A percentile compares a stretch with the other conserved stretches of the same genome.
phyloP scores from a whole-genome alignment of 2,329 filamentous ascomycete genomes.

The Fusarium palustre region DNA sequence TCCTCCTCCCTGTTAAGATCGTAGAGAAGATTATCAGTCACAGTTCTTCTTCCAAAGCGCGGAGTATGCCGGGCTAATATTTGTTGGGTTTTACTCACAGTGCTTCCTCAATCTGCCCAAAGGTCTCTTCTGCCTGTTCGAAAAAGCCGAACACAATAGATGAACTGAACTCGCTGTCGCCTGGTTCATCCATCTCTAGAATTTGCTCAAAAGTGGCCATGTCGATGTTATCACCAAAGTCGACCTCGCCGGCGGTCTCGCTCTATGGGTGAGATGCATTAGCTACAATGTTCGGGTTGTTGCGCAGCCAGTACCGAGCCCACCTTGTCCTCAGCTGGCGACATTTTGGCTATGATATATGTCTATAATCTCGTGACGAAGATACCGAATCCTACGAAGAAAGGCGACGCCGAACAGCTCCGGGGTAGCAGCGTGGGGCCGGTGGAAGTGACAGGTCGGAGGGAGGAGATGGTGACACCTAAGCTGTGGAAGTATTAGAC shows the following conservation, averaged over 20 bases:
- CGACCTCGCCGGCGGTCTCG: conserved; percentile 60
- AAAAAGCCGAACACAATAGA: conserved; percentile 94
- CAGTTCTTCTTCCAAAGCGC: not conserved
- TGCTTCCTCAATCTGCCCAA: conserved; percentile 82
- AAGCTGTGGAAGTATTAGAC: conserved; percentile 26
- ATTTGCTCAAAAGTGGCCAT: conserved; percentile 89
- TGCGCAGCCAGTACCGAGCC: conserved; percentile 26
- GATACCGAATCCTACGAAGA: conserved; percentile 15
- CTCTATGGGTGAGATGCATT: conserved; percentile 47
- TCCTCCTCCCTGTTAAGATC: conserved; percentile 65
- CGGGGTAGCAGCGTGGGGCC: conserved; percentile 26
- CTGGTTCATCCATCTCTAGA: conserved; percentile 96
- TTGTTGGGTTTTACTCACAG: conserved; percentile 72
- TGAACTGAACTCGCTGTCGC: conserved; percentile 86
- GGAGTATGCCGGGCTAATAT: not conserved
- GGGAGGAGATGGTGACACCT: conserved; percentile 17
- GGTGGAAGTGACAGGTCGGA: conserved; percentile 15
- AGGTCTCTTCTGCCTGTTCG: conserved; percentile 88
- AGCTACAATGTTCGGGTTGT: conserved; percentile 15
- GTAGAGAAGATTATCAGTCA: not conserved
- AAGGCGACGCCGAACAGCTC: conserved; percentile 21
- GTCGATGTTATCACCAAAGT: conserved; percentile 83
- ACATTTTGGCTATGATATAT: conserved; percentile 44
- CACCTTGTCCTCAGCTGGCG: conserved; percentile 52
- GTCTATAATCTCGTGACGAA: conserved; percentile 26